Evolutionary conservation across 2,329 filamentous ascomycete species (phyloP), one percentile per base, ranked within the genome.

Genomic region (Sphaerulina vaccinii): DNA sequence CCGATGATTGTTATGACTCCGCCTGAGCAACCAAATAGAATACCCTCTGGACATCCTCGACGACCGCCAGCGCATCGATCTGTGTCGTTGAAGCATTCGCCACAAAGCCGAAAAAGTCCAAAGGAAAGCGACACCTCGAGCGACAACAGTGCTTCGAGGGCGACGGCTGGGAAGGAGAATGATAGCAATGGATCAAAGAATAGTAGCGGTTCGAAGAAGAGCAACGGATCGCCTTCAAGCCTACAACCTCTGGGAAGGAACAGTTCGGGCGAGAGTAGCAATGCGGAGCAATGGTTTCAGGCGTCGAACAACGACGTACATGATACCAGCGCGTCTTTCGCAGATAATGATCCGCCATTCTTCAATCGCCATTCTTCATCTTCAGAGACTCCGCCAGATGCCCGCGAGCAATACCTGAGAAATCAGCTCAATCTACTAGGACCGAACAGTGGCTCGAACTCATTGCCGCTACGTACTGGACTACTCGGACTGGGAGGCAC

Each of bases 271-370:
- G 75, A 78, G 62, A 78, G 75, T 63, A 78, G 75, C 59, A 76
- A 77, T 56, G 75, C 74, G 2, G 75, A 76, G 16, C 71, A 71
- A 40, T 79, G 77, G 77, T 79, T 79, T 45, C 74, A 79, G 40
- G 71, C 69, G 36, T 75, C 72, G 32, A 79, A 79, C 67, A 75
- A 76, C 62, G 70, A 75, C 24, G 71, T 74, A 11, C 61, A 62
- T 15, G 70, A 70, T 43, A 65, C 67, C 49, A 67, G 63, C 48
- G 52, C 68, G 2, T 62, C 68, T 0, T 73, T 74, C 41, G 61
- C 66, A 45, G 75, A 77, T 60, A 73, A 74, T 70, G 62, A 68
- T 65, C 39, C 74, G 66, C 62, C 74, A 67, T 66, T 76, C 70
- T 62, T 69, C 58, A 58, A 70, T 65, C 65, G 62, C 37, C 61